Base-by-base conservation (phyloP, 2,329 filamentous ascomycete genomes). In the Apiospora aurea region DNA sequence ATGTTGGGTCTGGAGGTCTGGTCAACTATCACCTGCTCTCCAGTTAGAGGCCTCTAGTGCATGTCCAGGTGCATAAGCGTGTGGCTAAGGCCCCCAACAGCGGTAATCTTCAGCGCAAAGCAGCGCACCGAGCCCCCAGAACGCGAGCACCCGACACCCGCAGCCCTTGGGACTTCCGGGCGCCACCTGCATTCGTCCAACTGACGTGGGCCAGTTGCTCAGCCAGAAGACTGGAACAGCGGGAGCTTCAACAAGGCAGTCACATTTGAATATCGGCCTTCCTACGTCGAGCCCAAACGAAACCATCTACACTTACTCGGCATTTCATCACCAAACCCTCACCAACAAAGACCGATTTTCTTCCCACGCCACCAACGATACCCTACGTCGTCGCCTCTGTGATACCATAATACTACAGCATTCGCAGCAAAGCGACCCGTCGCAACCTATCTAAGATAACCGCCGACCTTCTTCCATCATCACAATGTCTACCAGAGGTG, bases 401-500 rank as follows among this genome's bases (percentile, higher is more conserved):
- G n/a, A 41, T 64, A 41, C 34, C 18, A 64, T n/a, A 64, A 64
- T n/a, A 21, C 57, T 64, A 64, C 57, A 64, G 21, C 57, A 41
- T 64, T 64, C 21, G n/a, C 57, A 41, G 34, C 57, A 64, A n/a
- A 41, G 57, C 57, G 57, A 64, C 10, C 57, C 18, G 57, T 41
- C 57, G 41, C 66, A 44, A 34, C 43, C 44, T 46, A 44, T 46
- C 43, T 21, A 68, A n/a, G 26, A n/a, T 47, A 47, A 11, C 29
- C 41, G 43, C 66, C 66, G 66, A 47, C n/a, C 66, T 68, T 68
- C 44, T 44, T 46, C 29, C 44, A 44, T 68, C 66, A 10, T 76
- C 81, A 87, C 79, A 82, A 98, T 98, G 96, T 93, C 95, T 85
- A 90, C 93, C 83, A 91, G 95, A 91, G 91, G 91, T 86, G 91